A percentile compares a stretch with the other conserved stretches of the same genome.
phyloP scores from a whole-genome alignment of 495 filamentous ascomycete genomes.

The Trichoderma orchidacearum region DNA sequence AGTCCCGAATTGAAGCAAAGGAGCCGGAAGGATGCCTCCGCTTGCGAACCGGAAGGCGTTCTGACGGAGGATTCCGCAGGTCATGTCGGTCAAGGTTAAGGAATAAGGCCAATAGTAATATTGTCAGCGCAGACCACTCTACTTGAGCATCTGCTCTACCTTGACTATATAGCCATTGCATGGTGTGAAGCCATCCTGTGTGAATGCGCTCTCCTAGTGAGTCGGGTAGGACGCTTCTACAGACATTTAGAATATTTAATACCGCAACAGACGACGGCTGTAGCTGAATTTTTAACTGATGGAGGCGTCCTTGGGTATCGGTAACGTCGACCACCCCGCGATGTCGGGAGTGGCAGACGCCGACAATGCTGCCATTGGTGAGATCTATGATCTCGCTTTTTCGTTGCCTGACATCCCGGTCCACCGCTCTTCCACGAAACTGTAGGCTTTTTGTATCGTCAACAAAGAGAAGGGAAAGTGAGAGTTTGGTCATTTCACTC shows the following conservation, averaged over 20 bases:
- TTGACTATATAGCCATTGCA: slow-evolving; percentile 48
- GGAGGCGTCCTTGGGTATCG: slow-evolving; percentile 43
- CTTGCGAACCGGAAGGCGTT: not conserved
- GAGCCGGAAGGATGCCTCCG: not conserved
- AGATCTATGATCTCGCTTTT: slow-evolving; percentile 7
- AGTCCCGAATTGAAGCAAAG: slow-evolving; percentile 5
- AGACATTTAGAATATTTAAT: slow-evolving; percentile 41
- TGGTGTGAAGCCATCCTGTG: slow-evolving; percentile 62
- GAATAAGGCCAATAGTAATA: slow-evolving; percentile 48
- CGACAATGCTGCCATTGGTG: slow-evolving; percentile 21
- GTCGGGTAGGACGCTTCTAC: slow-evolving; percentile 47
- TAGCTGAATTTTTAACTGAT: slow-evolving; percentile 53
- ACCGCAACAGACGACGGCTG: slow-evolving; percentile 49
- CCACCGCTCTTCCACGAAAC: slow-evolving; percentile 16
- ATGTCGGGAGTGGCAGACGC: slow-evolving; percentile 27
- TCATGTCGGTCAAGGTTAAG: slow-evolving; percentile 20
- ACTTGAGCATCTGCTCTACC: slow-evolving; percentile 36
- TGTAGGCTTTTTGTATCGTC: slow-evolving; percentile 23
- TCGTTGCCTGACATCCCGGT: slow-evolving; percentile 10
- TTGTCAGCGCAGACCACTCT: slow-evolving; percentile 70
- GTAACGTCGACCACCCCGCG: slow-evolving; percentile 50
- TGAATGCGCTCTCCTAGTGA: slow-evolving; percentile 50
- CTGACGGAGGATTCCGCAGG: slow-evolving; percentile 2
- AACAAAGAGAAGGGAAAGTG: slow-evolving; percentile 26
- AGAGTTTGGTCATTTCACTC: slow-evolving; percentile 46